These are phyloP conservation scores for Aphanomyces invadans DNA, from an alignment of 352 stramenopile genomes.

Conservation along the genomic window DNA sequence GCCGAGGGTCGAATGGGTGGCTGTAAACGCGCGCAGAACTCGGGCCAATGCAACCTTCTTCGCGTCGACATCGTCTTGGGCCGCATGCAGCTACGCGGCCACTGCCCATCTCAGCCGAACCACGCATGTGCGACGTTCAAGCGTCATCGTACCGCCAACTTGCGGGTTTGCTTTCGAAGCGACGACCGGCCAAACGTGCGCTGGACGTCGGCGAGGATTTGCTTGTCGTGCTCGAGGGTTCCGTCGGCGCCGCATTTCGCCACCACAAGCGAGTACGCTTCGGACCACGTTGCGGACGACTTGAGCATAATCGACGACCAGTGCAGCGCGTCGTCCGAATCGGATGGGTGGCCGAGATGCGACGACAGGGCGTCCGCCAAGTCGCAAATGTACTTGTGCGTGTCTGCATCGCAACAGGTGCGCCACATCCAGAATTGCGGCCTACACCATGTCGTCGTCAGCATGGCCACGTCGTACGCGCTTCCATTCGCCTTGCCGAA, in stretches of 20 bases:
- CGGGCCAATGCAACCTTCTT: conserved; percentile 42
- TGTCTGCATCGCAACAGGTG: conserved; percentile 26
- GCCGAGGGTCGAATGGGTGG: conserved; percentile 55
- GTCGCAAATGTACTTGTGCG: conserved; percentile 31
- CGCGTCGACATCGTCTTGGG: conserved; percentile 27
- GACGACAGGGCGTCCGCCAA: conserved; percentile 44
- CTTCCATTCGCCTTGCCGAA: not conserved
- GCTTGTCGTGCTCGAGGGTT: conserved; percentile 45
- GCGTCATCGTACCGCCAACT: not conserved
- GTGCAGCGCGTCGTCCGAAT: conserved; percentile 19
- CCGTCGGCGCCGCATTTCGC: conserved; percentile 32
- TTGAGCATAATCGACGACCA: conserved; percentile 24
- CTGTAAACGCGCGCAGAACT: conserved; percentile 54
- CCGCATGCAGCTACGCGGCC: not conserved
- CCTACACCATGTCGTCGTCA: not conserved
- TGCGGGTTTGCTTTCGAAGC: conserved; percentile 31
- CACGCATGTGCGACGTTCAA: not conserved
- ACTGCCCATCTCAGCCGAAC: not conserved
- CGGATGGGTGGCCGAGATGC: conserved; percentile 29
- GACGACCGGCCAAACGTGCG: conserved; percentile 60
- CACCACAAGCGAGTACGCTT: conserved; percentile 33
- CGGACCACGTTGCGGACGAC: conserved; percentile 27
- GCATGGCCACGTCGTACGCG: not conserved
- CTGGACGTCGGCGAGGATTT: conserved; percentile 59
- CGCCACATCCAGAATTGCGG: conserved; percentile 21